Evolutionary conservation across 176 grass and related monocot species (phyloP), one percentile per base, ranked within the genome.

Genomic region (Urochloa ruziziensis): DNA sequence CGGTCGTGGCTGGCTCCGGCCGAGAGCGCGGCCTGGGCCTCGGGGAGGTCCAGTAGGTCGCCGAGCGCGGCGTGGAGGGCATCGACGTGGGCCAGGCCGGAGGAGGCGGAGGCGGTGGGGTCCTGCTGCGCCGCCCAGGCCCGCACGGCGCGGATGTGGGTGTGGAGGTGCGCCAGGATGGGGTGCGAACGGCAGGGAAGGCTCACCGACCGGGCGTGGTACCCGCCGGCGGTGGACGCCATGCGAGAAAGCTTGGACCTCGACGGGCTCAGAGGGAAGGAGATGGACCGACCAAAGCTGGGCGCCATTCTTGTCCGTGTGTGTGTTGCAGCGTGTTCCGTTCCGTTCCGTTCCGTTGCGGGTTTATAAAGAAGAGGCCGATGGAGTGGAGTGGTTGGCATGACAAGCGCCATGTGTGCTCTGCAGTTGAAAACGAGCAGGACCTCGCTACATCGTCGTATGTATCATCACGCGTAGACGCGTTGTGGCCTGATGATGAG

Each of bases 101-200:
- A 14, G 24, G 81, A 56, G 0, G 67, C 35, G 30, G 82, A 27
- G 8, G 43, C 46, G 19, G 86, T 7, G 35, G 51, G 46, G 19
- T 83, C 13, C 29, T 73, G 74, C 14, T 74, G 75, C 18, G 64
- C 68, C 18, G 64, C 68, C 94, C 94, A 96, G 4, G 80, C 61
- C 25, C 86, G 80, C 35, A 96, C 80, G 3, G 86, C 67, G 25
- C 75, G 54, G 81, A 91, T 94, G 83, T 91, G 74, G 27, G 79
- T 73, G 54, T 94, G 88, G 9, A 94, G 90, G 64, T 92, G 83
- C 4, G 86, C 82, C 17, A 94, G 54, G 32, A 89, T 79, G 0
- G 95, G 88, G 73, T 97, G 95, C 10, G 92, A 90, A 0, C 84
- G 90, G 86, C 90, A 93, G 0, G 95, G 92, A 5, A 94, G 75